Base-by-base conservation (phyloP, 2,329 filamentous ascomycete genomes). In the Diplodia scrobiculata region DNA sequence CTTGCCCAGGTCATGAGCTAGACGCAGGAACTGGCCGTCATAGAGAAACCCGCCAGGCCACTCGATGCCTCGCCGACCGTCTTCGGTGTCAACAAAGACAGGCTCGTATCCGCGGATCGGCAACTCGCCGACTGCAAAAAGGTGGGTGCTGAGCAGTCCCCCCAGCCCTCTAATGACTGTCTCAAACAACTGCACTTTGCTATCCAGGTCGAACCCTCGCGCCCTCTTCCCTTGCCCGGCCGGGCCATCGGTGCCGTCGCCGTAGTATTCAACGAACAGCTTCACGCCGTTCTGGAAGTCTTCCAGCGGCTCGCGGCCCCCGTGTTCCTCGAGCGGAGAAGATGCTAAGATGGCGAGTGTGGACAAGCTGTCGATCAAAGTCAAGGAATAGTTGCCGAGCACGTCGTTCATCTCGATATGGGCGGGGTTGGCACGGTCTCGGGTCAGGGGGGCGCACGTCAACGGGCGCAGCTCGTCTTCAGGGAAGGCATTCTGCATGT, bases 151-250 rank as follows among this genome's bases (percentile, higher is more conserved):
- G 70, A 99, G 80, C 66, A 99, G 81, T 0, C 95, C 95, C 14
- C 95, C 95, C 53, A 96, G 86, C 17, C 94, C 95, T 67, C 95
- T 86, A 71, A 99, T 99, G 41, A 97, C 94, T 0, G 94, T 98
- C 81, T 99, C 95, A 74, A 99, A 99, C 47, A 99, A 92, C 79
- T 99, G 94, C 1, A 99, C 95, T 79, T 98, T 99, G 80, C 93
- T 97, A 78, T 99, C 94, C 48, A 97, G 82, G 77, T 99, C 92
- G 73, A 99, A 99, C 0, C 92, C 95, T 65, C 87, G 85, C 3
- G 88, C 88, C 69, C 92, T 84, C 66, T 84, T 82, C 3, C 94
- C 94, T 73, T 86, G 84, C 6, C 91, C 91, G 5, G 84, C 83
- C 14, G 85, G 82, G 2, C 90, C 89, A 9, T 82, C 79, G 34